These are phyloP conservation scores for Fusarium multiceps DNA, from an alignment of 2,329 filamentous ascomycete species.

Conservation along the genomic window DNA sequence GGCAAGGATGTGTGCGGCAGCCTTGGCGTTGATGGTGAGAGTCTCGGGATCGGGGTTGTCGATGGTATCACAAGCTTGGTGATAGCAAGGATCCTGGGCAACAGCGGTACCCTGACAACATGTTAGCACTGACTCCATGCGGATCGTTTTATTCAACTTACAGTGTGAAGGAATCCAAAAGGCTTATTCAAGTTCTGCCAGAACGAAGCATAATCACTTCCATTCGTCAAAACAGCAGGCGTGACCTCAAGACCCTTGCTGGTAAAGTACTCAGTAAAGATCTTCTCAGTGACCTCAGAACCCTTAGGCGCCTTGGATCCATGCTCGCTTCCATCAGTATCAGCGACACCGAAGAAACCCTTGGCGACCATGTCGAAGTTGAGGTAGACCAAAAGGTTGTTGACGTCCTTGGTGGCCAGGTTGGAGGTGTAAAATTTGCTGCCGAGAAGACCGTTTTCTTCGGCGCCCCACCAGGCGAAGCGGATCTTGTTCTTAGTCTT, in stretches of 20 bases:
- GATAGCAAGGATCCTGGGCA: conserved; percentile 44
- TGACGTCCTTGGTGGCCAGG: conserved; percentile 27
- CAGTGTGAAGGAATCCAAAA: conserved; percentile 40
- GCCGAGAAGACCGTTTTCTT: conserved; percentile 38
- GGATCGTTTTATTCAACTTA: not conserved
- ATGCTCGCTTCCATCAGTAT: conserved; percentile 42
- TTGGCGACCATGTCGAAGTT: conserved; percentile 43
- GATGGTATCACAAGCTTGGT: conserved; percentile 53
- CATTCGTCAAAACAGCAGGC: conserved; percentile 51
- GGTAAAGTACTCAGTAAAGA: conserved; percentile 45
- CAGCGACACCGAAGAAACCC: conserved; percentile 39
- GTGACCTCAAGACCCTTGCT: conserved; percentile 49
- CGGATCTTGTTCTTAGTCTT: conserved; percentile 44
- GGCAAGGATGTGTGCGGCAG: conserved; percentile 60
- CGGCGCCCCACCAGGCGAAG: conserved; percentile 41
- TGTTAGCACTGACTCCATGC: too few species aligned
- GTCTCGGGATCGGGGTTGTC: conserved; percentile 52
- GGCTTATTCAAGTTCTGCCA: conserved; percentile 47
- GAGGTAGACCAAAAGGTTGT: conserved; percentile 37
- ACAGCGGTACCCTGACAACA: conserved; percentile 17
- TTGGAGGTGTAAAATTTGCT: conserved; percentile 37
- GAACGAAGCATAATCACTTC: conserved; percentile 40
- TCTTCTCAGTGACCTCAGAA: conserved; percentile 44
- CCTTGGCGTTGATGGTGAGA: conserved; percentile 42
- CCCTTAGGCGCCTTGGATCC: conserved; percentile 44